Evolutionary conservation across 1,284 basidiomycete species (phyloP), one percentile per base, ranked within the genome.

Genomic region (Cryptococcus sp.): DNA sequence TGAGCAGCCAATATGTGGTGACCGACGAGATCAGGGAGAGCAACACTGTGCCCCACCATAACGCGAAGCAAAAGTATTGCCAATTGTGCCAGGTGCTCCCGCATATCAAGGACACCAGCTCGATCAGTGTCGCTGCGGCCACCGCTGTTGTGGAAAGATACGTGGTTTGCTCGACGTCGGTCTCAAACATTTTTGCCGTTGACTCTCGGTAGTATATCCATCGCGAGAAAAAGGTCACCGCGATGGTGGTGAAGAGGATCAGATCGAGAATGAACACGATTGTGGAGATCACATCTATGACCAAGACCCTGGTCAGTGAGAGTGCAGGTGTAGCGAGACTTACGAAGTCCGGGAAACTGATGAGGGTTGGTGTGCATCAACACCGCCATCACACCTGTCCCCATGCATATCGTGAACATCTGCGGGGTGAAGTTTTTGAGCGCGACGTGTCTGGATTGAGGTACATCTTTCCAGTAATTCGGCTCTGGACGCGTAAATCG

Each of bases 341-440:
- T 44, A 65, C 64, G 42, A 35, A 66, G 55, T 2, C 65, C 65
- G 10, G 42, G 46, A 42, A 66, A 66, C 27, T 64, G 59, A 50
- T 64, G 64, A 8, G 57, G 57, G 46, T 66, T 66, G 39, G 58
- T 53, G 31, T 62, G 50, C 46, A 61, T 44, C 40, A 64, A 44
- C 15, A 64, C 60, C 1, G 56, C 56, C 40, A 66, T 22, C 3
- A 64, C 52, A n/a, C 65, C 65, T 3, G 62, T 66, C 3, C 65
- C 65, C 62, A 66, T 66, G 47, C 65, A 66, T 16, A 64, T 54
- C 8, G 59, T 48, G 35, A 64, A 66, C 55, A 66, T 44, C 35
- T 61, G 59, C 13, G 65, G 65, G 2, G 62, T 61, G 50, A 66
- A 64, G 15, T 25, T 19, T 31, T 62, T 44, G 20, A 66, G 25